phyloP scores from a whole-genome alignment of 345 rosid genomes.

The Atalantia buxifolia region DNA sequence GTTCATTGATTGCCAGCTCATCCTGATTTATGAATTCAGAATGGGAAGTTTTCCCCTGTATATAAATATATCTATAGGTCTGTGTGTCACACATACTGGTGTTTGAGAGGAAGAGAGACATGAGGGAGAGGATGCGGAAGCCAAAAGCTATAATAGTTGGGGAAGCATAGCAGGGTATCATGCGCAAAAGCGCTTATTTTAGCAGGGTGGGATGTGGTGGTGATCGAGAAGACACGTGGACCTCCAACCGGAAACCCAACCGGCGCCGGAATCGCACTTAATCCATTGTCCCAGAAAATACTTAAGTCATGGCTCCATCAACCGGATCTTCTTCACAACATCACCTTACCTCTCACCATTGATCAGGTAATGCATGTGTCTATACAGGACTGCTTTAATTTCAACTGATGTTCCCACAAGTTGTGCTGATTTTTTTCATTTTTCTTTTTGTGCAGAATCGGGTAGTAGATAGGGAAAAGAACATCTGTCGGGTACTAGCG shows the following conservation, averaged over 20 bases:
- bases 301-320: conserved; percentile 47
- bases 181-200: no score
- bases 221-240: conserved; percentile 51
- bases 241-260: conserved; percentile 64
- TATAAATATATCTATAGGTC: no score
- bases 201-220: conserved; percentile 63
- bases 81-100: no score
- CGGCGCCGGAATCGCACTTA: conserved; percentile 74
- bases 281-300: conserved; percentile 37
- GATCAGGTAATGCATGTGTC: conserved; percentile 38
- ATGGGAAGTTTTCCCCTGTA: no score
- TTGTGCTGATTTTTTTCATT: no score
- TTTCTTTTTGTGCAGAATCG: conserved; percentile 38
- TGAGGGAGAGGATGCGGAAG: conserved; percentile 22
- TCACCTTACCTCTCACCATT: conserved; percentile 50
- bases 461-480: conserved; percentile 34
- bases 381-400: no score
- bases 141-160: conserved; percentile 53
- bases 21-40: no score
- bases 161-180: no score
- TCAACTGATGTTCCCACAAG: no score
- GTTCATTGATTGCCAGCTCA: no score
- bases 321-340: conserved; percentile 40
- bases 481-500: conserved; percentile 30
- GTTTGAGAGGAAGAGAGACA: background rate